phyloP scores from a whole-genome alignment of 2,329 filamentous ascomycete genomes.

The Ceratocystiopsis sp. region DNA sequence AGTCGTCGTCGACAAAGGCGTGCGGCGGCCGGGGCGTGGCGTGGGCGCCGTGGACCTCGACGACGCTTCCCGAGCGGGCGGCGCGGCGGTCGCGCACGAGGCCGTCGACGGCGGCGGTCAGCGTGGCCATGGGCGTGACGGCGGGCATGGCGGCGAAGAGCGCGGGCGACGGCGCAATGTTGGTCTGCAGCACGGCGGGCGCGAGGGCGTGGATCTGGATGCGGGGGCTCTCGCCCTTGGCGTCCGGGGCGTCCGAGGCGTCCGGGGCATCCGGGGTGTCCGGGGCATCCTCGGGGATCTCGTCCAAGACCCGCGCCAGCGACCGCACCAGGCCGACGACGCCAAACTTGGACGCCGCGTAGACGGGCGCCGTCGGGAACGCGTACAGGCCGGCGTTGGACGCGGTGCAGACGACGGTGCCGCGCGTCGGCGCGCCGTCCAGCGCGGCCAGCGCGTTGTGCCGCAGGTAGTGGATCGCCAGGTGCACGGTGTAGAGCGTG shows the following conservation, averaged over 20 bases:
- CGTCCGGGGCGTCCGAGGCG: no score
- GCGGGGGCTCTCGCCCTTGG: slow-evolving; percentile 17
- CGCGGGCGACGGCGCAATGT: slow-evolving; percentile 24
- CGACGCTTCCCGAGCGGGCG: slow-evolving; percentile 25
- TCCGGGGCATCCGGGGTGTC: no score
- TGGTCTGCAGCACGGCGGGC: slow-evolving; percentile 30
- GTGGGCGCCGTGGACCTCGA: slow-evolving; percentile 32
- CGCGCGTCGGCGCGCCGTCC: slow-evolving; percentile 10
- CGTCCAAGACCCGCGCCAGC: slow-evolving; percentile 21
- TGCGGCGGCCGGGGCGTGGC: slow-evolving; percentile 27
- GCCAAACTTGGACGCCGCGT: slow-evolving; percentile 29
- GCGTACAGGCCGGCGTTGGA: slow-evolving; percentile 36
- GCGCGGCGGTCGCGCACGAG: slow-evolving; percentile 20
- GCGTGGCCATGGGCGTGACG: slow-evolving; percentile 32
- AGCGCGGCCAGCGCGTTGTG: slow-evolving; percentile 18
- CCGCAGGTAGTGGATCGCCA: slow-evolving; percentile 31
- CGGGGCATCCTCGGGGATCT: no score
- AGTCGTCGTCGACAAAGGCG: slow-evolving; percentile 30
- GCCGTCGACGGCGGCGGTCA: slow-evolving; percentile 24
- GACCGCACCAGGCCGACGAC: slow-evolving; percentile 33
- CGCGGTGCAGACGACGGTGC: slow-evolving; percentile 33
- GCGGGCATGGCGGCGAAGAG: slow-evolving; percentile 31
- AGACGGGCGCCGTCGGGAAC: slow-evolving; percentile 32
- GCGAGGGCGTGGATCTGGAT: slow-evolving; percentile 35
- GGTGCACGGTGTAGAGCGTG: slow-evolving; percentile 28